Evolutionary conservation across 2,329 filamentous ascomycete species (phyloP), one percentile per base, ranked within the genome.

Genomic region (Alternaria sp.): DNA sequence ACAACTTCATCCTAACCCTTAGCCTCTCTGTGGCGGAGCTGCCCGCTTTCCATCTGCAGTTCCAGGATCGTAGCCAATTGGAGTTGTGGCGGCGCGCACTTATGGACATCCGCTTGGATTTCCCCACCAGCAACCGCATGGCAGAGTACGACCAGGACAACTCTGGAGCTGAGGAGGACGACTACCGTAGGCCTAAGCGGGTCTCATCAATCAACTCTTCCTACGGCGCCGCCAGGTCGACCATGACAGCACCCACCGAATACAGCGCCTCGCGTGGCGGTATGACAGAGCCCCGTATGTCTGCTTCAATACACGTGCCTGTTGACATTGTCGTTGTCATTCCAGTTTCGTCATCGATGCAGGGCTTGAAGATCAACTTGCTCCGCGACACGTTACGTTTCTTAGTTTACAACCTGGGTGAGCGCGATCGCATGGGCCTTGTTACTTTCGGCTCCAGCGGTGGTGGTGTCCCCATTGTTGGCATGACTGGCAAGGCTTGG

Each of bases 401-500:
- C 77, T 89, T 99, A 78, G 92, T 99, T 2, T 87, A 90, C 68
- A 94, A 88, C 48, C 87, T 99, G 0, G 95, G 95, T 32, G 93
- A 97, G 69, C 88, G 93, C 54, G 95, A 99, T 77, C 91, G 95
- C 44, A 97, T 99, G 94, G 95, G 95, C 6, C 81, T 99, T 43
- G 95, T 99, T 22, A 97, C 95, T 0, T 99, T 99, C 78, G 95
- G 95, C 3, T 97, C 94, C 0, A 96, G 93, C 59, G 91, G 91
- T 46, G 95, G 95, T 20, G 94, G 94, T 16, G 93, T 97, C 36
- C 93, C 95, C 1, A 87, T 99, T 46, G 95, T 98, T n/a, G 93
- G 94, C 49, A 97, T 99, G 94, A 97, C 94, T 0, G 94, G 92
- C 34, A 98, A 97, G 80, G 88, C 89, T 3, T 99, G 95, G 95